A percentile compares a stretch with the other conserved stretches of the same genome.
Evolutionary conservation across 2,329 filamentous ascomycete genomes (phyloP).

Genomic region (Hawksworthiomyces lignivorus): DNA sequence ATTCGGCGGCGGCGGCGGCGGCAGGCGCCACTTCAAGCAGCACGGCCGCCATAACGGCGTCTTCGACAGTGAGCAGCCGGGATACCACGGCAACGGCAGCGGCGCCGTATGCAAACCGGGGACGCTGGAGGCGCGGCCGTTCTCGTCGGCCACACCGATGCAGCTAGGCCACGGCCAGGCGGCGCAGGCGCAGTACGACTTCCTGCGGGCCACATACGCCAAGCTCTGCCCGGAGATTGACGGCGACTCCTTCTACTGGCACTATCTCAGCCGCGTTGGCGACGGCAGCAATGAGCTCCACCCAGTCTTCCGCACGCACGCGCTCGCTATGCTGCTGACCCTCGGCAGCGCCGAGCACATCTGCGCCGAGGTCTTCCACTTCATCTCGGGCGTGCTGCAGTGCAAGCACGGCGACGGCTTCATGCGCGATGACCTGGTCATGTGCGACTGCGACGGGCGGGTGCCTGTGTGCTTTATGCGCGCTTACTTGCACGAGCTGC

Average conservation of each 20-base stretch:
- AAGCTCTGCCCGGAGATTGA: no score
- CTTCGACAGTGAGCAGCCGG: not conserved
- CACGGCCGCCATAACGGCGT: not conserved
- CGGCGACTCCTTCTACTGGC: not conserved
- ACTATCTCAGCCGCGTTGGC: not conserved
- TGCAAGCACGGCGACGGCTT: constrained; percentile 3
- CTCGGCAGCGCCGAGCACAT: constrained; percentile 7
- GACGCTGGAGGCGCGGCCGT: not conserved
- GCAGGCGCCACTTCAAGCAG: no score
- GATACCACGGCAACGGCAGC: constrained; percentile 4
- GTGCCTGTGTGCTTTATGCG: constrained; percentile 8
- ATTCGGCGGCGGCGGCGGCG: no score
- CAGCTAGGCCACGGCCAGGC: no score
- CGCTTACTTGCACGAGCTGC: constrained; percentile 1
- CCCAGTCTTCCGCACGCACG: not conserved
- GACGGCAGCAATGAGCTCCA: not conserved
- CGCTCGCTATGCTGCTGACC: constrained; percentile 2
- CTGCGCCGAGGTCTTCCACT: constrained; percentile 8
- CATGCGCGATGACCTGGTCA: constrained; percentile 9
- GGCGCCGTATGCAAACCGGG: constrained; percentile 2
- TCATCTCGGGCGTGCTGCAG: constrained; percentile 1
- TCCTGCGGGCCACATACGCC: no score
- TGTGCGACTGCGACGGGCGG: constrained; percentile 16
- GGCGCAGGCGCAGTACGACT: no score
- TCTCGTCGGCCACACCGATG: constrained; percentile 2